These are phyloP conservation scores for Pinus tabuliformis DNA, from an alignment of 75 land plant species.

Conservation along the genomic window DNA sequence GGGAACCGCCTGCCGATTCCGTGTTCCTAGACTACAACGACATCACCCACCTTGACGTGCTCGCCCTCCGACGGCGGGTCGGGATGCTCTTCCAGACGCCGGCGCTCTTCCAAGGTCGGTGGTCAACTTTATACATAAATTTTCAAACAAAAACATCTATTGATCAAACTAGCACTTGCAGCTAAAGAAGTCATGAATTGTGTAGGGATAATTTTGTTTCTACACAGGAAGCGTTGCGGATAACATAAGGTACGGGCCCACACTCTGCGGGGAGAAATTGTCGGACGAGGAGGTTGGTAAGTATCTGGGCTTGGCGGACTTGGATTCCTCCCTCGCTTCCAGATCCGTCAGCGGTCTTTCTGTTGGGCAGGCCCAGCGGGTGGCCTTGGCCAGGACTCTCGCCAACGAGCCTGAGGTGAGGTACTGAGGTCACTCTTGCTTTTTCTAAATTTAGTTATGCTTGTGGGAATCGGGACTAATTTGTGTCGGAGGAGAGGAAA, in stretches of 20 bases:
- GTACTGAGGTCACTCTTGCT: conserved; percentile 38
- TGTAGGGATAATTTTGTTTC: no score
- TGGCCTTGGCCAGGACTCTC: conserved; percentile 90
- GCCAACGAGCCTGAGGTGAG: conserved; percentile 92
- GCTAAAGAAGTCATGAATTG: no score
- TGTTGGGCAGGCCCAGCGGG: conserved; percentile 92
- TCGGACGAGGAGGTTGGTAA: conserved; percentile 50
- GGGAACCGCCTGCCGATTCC: conserved; percentile 75
- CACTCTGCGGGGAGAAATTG: conserved; percentile 55
- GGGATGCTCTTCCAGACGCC: conserved; percentile 95
- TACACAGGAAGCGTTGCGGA: no score
- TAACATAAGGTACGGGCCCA: no score
- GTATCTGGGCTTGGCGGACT: conserved; percentile 60
- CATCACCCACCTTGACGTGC: conserved; percentile 56
- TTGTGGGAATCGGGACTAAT: background rate
- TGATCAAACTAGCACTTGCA: no score
- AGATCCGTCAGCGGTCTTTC: conserved; percentile 57
- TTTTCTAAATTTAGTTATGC: background rate
- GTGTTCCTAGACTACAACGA: conserved; percentile 77
- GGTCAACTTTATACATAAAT: no score
- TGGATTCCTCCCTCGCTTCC: conserved; percentile 57
- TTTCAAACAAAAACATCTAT: no score
- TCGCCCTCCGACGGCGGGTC: conserved; percentile 70
- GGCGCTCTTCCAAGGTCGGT: conserved; percentile 70
- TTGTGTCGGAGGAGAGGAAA: no score